These are phyloP conservation scores for Hygrocybe punicea DNA, from an alignment of 768 basidiomycete genomes.

Conservation along the genomic window DNA sequence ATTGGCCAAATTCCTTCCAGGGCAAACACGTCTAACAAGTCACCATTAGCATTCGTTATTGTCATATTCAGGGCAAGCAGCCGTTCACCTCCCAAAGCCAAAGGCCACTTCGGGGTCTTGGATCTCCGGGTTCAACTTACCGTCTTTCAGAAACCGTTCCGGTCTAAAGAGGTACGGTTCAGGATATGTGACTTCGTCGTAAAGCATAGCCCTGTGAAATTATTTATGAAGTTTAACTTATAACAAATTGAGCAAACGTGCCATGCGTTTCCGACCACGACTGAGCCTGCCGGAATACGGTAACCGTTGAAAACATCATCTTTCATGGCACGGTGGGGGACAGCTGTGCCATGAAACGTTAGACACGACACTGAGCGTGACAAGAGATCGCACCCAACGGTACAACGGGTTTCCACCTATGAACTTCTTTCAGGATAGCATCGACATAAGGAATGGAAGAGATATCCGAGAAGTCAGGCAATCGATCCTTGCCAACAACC, in stretches of 20 bases:
- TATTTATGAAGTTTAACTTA: conserved; percentile 2
- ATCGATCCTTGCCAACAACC: conserved; percentile 30
- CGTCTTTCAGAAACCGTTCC: conserved; percentile 45
- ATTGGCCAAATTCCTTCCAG: conserved; percentile 6
- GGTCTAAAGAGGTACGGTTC: conserved; percentile 42
- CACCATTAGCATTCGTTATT: conserved; percentile 10
- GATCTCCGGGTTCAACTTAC: conserved; percentile 33
- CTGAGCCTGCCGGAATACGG: conserved; percentile 42
- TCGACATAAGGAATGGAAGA: conserved; percentile 38
- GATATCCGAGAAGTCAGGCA: conserved; percentile 40
- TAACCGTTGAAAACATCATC: conserved; percentile 45
- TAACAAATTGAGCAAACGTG: conserved; percentile 9
- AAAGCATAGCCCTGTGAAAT: conserved; percentile 31
- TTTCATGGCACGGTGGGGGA: conserved; percentile 32
- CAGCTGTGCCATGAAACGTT: conserved; percentile 14
- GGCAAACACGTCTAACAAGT: conserved; percentile 3
- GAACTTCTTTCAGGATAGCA: conserved; percentile 38
- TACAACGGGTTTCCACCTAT: conserved; percentile 31
- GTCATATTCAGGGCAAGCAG: neutral
- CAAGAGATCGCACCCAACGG: conserved; percentile 26
- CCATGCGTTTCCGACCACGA: conserved; percentile 39
- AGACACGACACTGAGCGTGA: neutral
- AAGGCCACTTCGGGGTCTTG: conserved; percentile 38
- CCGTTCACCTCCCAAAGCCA: conserved; percentile 42
- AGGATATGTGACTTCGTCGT: conserved; percentile 34